A percentile compares a stretch with the other conserved stretches of the same genome.
Evolutionary conservation across 2,329 filamentous ascomycete species (phyloP).

Genomic region (Domatiomyces catenatus): DNA sequence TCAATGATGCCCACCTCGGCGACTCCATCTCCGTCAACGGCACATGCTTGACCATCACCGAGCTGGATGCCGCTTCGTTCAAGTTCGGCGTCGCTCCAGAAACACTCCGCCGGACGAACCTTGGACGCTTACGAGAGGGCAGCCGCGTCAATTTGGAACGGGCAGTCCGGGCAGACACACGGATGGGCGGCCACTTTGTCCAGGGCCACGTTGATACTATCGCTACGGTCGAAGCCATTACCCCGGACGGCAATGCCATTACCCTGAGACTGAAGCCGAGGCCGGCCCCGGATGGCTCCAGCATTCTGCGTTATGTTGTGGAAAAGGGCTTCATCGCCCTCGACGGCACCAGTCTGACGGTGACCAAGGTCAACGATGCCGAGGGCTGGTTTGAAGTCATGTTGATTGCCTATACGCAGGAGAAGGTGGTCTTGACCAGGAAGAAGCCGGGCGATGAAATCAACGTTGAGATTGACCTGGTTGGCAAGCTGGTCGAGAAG

Average conservation of each 20-base stretch:
- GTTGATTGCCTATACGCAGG: conserved; percentile 93
- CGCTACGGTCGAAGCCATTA: conserved; percentile 56
- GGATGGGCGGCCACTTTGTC: conserved; percentile 96
- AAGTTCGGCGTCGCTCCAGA: conserved; percentile 90
- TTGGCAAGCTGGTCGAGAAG: conserved; percentile 54
- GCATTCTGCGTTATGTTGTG: conserved; percentile 71
- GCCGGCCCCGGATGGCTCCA: conserved; percentile 33
- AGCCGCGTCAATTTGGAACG: conserved; percentile 83
- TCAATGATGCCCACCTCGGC: conserved; percentile 68
- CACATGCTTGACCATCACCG: conserved; percentile 85
- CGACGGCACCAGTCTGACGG: conserved; percentile 85
- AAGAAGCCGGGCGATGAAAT: conserved; percentile 70
- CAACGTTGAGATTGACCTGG: conserved; percentile 87
- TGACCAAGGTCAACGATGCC: conserved; percentile 69
- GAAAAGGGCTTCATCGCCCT: conserved; percentile 93
- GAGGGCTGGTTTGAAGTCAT: conserved; percentile 85
- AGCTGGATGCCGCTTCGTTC: conserved; percentile 48
- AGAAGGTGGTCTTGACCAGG: conserved; percentile 65
- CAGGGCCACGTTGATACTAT: conserved; percentile 93
- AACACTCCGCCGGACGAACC: conserved; percentile 86
- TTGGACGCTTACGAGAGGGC: conserved; percentile 53
- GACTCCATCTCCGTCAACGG: conserved; percentile 95
- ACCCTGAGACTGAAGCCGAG: conserved; percentile 66
- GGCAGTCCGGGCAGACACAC: conserved; percentile 74
- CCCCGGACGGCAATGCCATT: conserved; percentile 74